Conservation (phyloP, 192 early-diverging fungal species). For the Chytriomyces confervae region DNA sequence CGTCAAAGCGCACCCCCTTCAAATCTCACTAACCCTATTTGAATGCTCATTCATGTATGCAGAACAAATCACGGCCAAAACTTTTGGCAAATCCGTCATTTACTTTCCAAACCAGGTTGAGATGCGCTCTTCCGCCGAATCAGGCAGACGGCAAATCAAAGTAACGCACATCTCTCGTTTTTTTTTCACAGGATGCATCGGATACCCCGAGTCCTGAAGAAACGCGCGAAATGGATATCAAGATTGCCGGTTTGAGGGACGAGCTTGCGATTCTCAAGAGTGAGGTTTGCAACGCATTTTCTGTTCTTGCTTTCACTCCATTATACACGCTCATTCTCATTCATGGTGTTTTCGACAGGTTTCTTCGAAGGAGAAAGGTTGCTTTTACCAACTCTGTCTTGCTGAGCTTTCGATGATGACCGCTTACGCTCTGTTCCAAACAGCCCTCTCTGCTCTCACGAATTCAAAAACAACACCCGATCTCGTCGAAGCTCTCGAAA, state of each 20-base stretch:
- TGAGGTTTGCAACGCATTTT: constrained; percentile 22
- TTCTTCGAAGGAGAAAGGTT: constrained; percentile 32
- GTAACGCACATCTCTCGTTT: not conserved
- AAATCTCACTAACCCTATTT: not conserved
- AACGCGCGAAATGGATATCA: constrained; percentile 30
- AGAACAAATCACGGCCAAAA: constrained; percentile 27
- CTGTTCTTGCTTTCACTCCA: constrained; percentile 5
- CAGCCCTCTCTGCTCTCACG: constrained; percentile 28
- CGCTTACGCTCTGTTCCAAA: not conserved
- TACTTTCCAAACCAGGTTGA: constrained; percentile 22
- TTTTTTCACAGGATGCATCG: not conserved
- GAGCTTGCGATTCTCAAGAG: constrained; percentile 34
- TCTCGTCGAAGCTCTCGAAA: constrained; percentile 15
- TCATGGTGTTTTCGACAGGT: constrained; percentile 1
- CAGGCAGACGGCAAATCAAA: not conserved
- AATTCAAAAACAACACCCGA: constrained; percentile 35
- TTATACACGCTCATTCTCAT: not conserved
- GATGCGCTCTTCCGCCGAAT: not conserved
- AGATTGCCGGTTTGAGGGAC: constrained; percentile 40
- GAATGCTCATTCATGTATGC: not conserved
- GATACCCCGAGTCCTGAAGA: constrained; percentile 32
- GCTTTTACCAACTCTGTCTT: not conserved
- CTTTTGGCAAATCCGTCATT: constrained; percentile 24
- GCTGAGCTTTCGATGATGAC: not conserved
- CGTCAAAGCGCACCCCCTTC: not conserved